Conservation (phyloP, 306 rosid species). For the Benincasa hispida region DNA sequence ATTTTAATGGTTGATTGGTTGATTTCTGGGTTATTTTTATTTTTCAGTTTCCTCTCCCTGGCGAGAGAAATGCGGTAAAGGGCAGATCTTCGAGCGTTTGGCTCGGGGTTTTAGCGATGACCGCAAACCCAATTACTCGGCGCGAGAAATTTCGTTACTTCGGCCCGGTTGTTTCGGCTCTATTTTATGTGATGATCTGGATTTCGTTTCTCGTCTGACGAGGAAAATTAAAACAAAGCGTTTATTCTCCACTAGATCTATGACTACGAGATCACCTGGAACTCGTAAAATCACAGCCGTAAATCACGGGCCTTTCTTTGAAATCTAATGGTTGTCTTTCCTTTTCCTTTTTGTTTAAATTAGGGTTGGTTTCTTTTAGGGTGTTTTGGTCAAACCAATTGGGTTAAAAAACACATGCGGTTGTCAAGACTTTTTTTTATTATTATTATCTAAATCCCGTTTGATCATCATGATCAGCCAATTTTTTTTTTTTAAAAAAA, state of each 20-base stretch:
- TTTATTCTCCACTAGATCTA: neutral
- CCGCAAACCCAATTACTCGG: constrained; percentile 12
- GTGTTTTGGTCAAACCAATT: no score
- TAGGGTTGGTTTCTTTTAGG: no score
- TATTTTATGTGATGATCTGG: neutral
- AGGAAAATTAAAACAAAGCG: neutral
- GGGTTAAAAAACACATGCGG: no score
- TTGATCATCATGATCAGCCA: no score
- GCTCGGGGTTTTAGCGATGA: constrained; percentile 13
- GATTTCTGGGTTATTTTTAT: neutral
- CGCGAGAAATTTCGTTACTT: neutral
- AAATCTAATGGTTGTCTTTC: neutral
- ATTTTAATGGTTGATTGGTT: neutral
- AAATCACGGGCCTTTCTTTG: neutral
- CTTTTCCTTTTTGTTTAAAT: no score
- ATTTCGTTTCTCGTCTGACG: neutral
- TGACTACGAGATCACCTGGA: neutral
- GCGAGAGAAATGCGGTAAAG: neutral
- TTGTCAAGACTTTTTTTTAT: no score
- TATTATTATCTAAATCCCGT: no score
- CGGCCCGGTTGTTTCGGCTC: neutral
- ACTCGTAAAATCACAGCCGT: neutral
- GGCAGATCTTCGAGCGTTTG: neutral
- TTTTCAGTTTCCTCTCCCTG: neutral
- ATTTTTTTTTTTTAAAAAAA: no score